Evolutionary conservation across 2,329 filamentous ascomycete genomes (phyloP).

Genomic region (Alternaria metachromatica): DNA sequence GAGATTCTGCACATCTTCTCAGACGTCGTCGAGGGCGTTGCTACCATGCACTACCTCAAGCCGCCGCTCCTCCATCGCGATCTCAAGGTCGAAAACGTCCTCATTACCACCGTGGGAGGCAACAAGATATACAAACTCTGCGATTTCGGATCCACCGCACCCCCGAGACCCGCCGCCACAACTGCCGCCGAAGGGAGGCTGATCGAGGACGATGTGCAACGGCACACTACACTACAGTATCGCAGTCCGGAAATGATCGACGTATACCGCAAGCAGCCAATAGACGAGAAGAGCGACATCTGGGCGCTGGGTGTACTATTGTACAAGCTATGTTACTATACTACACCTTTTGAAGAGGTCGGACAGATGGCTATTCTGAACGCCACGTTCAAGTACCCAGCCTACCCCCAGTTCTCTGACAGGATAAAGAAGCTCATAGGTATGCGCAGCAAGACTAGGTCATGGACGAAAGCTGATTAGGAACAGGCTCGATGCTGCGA

Average conservation of each 20-base stretch:
- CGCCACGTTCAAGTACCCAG: constrained; percentile 89
- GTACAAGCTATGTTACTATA: constrained; percentile 99
- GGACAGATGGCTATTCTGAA: constrained; percentile 97
- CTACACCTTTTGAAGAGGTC: constrained; percentile 96
- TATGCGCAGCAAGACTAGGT: constrained; percentile 54
- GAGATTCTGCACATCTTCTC: constrained; percentile 97
- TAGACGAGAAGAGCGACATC: constrained; percentile 98
- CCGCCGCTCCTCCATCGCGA: constrained; percentile 91
- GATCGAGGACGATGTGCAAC: constrained; percentile 96
- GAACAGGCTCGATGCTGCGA: constrained; percentile 83
- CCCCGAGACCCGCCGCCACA: constrained; percentile 81
- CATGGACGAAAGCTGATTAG: constrained; percentile 18
- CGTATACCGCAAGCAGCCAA: constrained; percentile 93
- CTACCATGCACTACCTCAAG: constrained; percentile 98
- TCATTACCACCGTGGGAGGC: constrained; percentile 76
- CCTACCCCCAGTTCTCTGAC: constrained; percentile 88
- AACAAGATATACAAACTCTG: constrained; percentile 89
- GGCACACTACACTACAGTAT: constrained; percentile 96
- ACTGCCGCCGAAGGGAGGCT: constrained; percentile 87
- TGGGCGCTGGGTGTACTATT: constrained; percentile 95
- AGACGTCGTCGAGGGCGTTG: constrained; percentile 93
- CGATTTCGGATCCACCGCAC: constrained; percentile 93
- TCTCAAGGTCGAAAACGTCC: constrained; percentile 96
- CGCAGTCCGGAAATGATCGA: constrained; percentile 98
- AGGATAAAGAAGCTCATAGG: constrained; percentile 88